Conservation (phyloP, 179 eudicot species). For the Spergularia azorica region DNA sequence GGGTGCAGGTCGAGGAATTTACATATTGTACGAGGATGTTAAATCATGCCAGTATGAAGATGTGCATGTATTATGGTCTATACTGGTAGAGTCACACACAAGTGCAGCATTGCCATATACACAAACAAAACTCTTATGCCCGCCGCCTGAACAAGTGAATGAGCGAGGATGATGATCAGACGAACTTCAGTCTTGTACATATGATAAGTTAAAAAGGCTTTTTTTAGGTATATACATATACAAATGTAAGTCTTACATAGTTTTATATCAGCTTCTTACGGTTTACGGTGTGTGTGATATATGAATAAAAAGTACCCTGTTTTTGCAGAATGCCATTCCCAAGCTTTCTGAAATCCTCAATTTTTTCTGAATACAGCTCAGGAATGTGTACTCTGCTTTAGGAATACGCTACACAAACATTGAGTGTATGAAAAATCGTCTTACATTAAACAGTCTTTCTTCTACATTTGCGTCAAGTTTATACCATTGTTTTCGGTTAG, state of each 20-base stretch:
- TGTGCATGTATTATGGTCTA: slow-evolving; percentile 89
- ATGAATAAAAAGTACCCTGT: slow-evolving; percentile 15
- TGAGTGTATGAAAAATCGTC: too few species aligned
- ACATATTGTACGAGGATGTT: slow-evolving; percentile 86
- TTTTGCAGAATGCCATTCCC: not conserved
- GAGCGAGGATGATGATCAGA: slow-evolving; percentile 25
- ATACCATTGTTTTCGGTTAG: too few species aligned
- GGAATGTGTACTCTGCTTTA: not conserved
- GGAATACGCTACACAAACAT: too few species aligned
- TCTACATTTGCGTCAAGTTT: too few species aligned
- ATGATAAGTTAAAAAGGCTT: not conserved
- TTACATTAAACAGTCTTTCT: too few species aligned
- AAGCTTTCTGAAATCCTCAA: not conserved
- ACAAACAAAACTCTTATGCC: slow-evolving; percentile 37
- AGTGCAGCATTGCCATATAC: slow-evolving; percentile 46
- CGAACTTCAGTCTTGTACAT: slow-evolving; percentile 20
- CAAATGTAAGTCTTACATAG: not conserved
- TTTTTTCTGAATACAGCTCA: not conserved
- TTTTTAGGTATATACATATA: slow-evolving; percentile 15
- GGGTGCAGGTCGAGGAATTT: slow-evolving; percentile 75
- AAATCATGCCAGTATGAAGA: slow-evolving; percentile 91
- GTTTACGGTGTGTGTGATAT: not conserved
- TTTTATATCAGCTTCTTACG: not conserved
- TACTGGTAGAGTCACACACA: slow-evolving; percentile 73
- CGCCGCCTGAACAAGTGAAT: slow-evolving; percentile 30